These are phyloP conservation scores for Myxozyma geophila DNA, from an alignment of 805 yeast species.

Conservation along the genomic window DNA sequence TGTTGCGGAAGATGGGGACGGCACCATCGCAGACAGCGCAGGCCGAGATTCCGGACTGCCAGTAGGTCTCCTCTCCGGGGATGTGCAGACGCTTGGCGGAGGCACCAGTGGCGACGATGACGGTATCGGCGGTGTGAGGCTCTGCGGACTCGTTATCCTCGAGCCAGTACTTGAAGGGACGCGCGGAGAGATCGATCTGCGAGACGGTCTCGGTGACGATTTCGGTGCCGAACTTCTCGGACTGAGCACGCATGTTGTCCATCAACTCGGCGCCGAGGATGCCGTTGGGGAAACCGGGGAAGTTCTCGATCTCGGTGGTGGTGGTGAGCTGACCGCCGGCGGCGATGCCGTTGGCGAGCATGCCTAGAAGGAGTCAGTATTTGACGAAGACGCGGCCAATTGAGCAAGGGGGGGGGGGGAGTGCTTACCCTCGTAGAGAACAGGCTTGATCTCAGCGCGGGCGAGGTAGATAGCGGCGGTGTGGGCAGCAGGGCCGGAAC, in stretches of 20 bases:
- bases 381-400: background rate
- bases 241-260: slow-evolving; percentile 93
- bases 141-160: slow-evolving; percentile 92
- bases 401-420: background rate
- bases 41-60: slow-evolving; percentile 99
- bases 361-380: slow-evolving; percentile 35
- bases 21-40: slow-evolving; percentile 99
- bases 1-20: slow-evolving; percentile 96
- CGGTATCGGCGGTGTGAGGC: slow-evolving; percentile 90
- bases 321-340: slow-evolving; percentile 99
- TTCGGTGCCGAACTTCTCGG: slow-evolving; percentile 85
- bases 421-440: slow-evolving; percentile 89
- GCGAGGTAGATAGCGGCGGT: slow-evolving; percentile 97
- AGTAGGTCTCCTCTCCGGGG: slow-evolving; percentile 96
- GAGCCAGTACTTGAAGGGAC: slow-evolving; percentile 96
- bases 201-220: slow-evolving; percentile 94
- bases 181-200: slow-evolving; percentile 82
- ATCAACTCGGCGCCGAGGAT: slow-evolving; percentile 84
- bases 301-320: slow-evolving; percentile 97
- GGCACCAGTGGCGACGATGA: slow-evolving; percentile 96
- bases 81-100: slow-evolving; percentile 91
- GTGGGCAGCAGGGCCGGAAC: slow-evolving; percentile 99
- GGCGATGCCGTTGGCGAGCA: slow-evolving; percentile 92
- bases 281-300: slow-evolving; percentile 98
- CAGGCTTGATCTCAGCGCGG: slow-evolving; percentile 94